Evolutionary conservation across 305 asterid genomes (phyloP).

Genomic region (Ilex paraguariensis): DNA sequence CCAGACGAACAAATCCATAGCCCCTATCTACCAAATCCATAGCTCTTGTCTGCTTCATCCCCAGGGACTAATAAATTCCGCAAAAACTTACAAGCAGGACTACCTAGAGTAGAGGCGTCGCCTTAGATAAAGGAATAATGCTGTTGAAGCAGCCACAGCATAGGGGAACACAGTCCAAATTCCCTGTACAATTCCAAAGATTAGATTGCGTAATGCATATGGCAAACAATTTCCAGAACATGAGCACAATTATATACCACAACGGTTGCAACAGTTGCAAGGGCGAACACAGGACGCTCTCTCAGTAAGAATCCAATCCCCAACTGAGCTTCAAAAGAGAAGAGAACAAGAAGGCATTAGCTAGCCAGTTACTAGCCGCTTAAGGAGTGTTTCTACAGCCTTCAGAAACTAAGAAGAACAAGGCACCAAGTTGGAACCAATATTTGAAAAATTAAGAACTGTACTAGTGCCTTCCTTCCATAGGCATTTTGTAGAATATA

Average conservation of each 20-base stretch:
- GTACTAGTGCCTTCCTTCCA: no score
- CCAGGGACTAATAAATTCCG: slow-evolving; percentile 3
- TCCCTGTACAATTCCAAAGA: slow-evolving; percentile 44
- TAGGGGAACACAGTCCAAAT: slow-evolving; percentile 82
- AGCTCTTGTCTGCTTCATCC: not conserved
- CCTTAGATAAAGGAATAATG: slow-evolving; percentile 47
- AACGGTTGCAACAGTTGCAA: slow-evolving; percentile 78
- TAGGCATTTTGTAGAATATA: no score
- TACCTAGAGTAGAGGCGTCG: slow-evolving; percentile 47
- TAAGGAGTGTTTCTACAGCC: no score
- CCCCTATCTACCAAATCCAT: slow-evolving; percentile 3
- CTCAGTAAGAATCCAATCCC: slow-evolving; percentile 68
- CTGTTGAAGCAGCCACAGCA: slow-evolving; percentile 65
- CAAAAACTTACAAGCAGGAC: slow-evolving; percentile 10
- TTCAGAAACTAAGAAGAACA: no score
- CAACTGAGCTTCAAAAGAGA: slow-evolving; percentile 38
- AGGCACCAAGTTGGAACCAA: no score
- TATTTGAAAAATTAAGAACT: no score
- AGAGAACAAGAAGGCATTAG: slow-evolving; percentile 10
- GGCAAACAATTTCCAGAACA: not conserved
- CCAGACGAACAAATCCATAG: slow-evolving; percentile 7
- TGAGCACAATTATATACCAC: slow-evolving; percentile 40
- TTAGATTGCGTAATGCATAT: not conserved
- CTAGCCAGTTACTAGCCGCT: no score
- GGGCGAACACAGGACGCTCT: slow-evolving; percentile 74